These are phyloP conservation scores for Juglanconis sp. DNA, from an alignment of 2,329 filamentous ascomycete genomes.

Conservation along the genomic window DNA sequence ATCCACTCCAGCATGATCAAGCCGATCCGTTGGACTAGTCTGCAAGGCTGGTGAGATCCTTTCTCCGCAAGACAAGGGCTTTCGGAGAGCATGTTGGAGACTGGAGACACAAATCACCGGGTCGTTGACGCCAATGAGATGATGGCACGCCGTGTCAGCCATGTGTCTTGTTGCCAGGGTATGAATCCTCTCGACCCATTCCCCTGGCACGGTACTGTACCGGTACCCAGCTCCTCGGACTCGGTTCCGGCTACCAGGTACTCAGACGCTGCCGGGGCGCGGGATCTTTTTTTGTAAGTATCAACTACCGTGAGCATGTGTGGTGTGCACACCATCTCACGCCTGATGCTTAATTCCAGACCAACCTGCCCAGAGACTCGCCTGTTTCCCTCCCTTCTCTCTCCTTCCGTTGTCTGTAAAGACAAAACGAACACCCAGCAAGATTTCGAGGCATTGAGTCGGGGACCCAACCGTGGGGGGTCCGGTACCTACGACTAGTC, in stretches of 20 bases:
- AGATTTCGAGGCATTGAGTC: no score
- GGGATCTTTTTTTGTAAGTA: no score
- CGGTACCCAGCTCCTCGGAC: not conserved
- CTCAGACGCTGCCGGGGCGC: no score
- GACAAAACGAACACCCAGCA: no score
- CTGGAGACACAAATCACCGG: not conserved
- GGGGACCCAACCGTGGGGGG: no score
- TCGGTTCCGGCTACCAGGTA: not conserved
- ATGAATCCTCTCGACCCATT: not conserved
- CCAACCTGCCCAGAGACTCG: no score
- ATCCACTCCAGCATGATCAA: not conserved
- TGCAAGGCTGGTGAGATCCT: not conserved
- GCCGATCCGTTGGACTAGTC: not conserved
- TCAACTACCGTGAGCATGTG: no score
- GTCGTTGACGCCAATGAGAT: not conserved
- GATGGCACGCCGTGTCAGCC: not conserved
- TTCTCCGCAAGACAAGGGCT: not conserved
- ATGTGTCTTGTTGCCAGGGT: not conserved
- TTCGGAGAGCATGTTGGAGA: not conserved
- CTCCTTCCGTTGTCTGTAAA: no score
- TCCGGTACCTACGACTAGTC: no score
- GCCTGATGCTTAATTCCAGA: no score
- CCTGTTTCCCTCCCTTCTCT: no score
- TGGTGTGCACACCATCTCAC: no score
- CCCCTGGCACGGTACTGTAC: not conserved